A percentile compares a stretch with the other conserved stretches of the same genome.
These are phyloP conservation scores for Rhinocladiella similis DNA, from an alignment of 2,329 filamentous ascomycete species.

Conservation along the genomic window DNA sequence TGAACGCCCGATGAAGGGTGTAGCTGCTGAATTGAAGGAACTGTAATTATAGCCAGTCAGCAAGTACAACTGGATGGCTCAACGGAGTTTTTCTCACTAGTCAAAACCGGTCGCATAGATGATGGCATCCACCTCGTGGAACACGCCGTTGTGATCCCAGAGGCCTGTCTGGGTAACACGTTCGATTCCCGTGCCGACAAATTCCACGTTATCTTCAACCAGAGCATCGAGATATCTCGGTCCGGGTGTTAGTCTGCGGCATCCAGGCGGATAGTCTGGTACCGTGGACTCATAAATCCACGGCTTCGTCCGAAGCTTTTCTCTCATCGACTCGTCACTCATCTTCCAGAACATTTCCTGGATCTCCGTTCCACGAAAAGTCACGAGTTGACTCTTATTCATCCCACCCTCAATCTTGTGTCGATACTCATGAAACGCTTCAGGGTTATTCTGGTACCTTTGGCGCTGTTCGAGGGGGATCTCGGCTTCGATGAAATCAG, in stretches of 20 bases:
- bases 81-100: conserved; percentile 35
- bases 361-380: conserved; percentile 13
- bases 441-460: conserved; percentile 23
- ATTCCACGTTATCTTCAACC: conserved; percentile 60
- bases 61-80: conserved; percentile 12
- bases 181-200: conserved; percentile 58
- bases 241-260: conserved; percentile 64
- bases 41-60: background rate
- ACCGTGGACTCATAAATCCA: conserved; percentile 41
- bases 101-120: conserved; percentile 64
- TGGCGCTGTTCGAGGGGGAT: conserved; percentile 18
- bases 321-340: conserved; percentile 12
- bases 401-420: conserved; percentile 33
- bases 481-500: conserved; percentile 3
- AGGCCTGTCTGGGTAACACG: conserved; percentile 62
- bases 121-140: conserved; percentile 62
- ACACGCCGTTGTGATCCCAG: conserved; percentile 57
- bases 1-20: conserved; percentile 32
- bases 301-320: conserved; percentile 18
- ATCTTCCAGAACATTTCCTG: conserved; percentile 13
- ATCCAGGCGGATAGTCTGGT: conserved; percentile 65
- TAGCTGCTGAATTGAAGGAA: conserved; percentile 2
- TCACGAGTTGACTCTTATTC: conserved; percentile 23
- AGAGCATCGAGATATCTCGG: conserved; percentile 68
- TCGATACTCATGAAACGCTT: conserved; percentile 30